Percentiles rank a stretch among this genome's conserved stretches.
Evolutionary conservation across 495 filamentous ascomycete genomes (phyloP).

Genomic region (Haplographium delicatum): DNA sequence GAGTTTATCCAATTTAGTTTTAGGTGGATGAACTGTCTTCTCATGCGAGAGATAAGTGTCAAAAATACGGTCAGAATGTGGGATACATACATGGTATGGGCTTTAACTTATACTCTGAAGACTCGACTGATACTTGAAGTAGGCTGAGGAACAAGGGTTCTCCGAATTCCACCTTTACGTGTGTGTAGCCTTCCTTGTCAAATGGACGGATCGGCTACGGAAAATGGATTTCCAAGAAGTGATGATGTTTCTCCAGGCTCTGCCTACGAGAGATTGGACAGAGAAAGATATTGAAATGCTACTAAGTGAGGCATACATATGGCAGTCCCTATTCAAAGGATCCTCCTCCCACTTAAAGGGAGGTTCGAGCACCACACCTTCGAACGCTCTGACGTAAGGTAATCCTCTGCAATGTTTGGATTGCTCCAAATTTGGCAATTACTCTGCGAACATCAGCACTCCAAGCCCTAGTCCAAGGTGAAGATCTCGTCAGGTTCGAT

Average conservation of each 20-base stretch:
- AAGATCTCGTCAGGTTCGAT: too few relatives aligned
- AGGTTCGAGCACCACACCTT: conserved; percentile 22
- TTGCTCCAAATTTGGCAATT: too few relatives aligned
- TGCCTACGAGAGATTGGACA: conserved; percentile 93
- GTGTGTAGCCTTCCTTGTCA: conserved; percentile 96
- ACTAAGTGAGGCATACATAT: conserved; percentile 92
- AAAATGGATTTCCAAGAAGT: conserved; percentile 99
- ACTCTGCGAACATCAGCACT: too few relatives aligned
- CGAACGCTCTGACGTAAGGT: conserved; percentile 30
- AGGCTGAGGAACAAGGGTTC: conserved; percentile 98
- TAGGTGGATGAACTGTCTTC: conserved; percentile 97
- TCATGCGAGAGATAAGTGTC: conserved; percentile 96
- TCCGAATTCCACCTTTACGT: conserved; percentile 98
- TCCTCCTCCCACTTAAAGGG: conserved; percentile 75
- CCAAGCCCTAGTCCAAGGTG: too few relatives aligned
- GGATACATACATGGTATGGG: conserved; percentile 96
- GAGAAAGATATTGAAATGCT: conserved; percentile 97
- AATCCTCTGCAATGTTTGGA: conserved; percentile 17
- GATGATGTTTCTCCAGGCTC: conserved; percentile 98
- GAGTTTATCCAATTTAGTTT: conserved; percentile 99
- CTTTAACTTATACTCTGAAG: too few relatives aligned
- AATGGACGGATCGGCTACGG: conserved; percentile 90
- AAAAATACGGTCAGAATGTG: conserved; percentile 97
- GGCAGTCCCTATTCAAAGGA: conserved; percentile 88
- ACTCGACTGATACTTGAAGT: conserved; percentile 11